These are phyloP conservation scores for Aspergillus sp. DNA, from an alignment of 2,329 filamentous ascomycete species.

Conservation along the genomic window DNA sequence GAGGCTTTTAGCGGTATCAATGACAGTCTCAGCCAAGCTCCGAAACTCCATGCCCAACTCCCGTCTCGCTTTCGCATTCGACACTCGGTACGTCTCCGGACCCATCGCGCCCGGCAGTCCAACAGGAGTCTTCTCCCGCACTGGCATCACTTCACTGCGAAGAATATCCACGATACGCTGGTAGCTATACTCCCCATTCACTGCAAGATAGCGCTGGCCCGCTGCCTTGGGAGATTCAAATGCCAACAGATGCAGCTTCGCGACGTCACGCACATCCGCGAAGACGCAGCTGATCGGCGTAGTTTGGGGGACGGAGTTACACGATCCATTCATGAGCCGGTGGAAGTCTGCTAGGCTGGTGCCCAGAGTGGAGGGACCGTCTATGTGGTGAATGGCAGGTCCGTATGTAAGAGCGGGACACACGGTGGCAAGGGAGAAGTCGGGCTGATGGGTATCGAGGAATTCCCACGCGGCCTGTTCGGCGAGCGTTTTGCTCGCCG, in stretches of 20 bases:
- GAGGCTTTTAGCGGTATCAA: neutral
- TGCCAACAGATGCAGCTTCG: constrained; percentile 7
- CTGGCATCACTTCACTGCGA: neutral
- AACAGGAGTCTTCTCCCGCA: neutral
- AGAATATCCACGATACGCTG: neutral
- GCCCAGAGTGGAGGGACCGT: neutral
- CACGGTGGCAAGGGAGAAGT: constrained; percentile 5
- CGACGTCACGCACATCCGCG: constrained; percentile 13
- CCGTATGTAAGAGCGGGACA: constrained; percentile 5
- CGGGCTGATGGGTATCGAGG: neutral
- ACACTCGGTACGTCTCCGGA: neutral
- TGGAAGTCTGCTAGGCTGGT: neutral
- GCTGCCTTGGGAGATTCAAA: neutral
- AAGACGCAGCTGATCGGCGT: neutral
- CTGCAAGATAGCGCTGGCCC: neutral
- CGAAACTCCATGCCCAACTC: neutral
- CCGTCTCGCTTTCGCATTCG: neutral
- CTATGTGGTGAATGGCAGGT: neutral
- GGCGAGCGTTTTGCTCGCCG: constrained; percentile 8
- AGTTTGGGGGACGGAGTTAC: neutral
- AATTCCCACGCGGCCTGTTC: constrained; percentile 9
- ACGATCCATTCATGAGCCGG: neutral
- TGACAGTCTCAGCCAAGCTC: constrained; percentile 3
- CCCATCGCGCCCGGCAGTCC: neutral
- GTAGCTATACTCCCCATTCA: neutral